Percentiles rank a stretch among this genome's conserved stretches.
phyloP scores from a whole-genome alignment of 164 flowering plant genomes.

The Vitis labrusca region DNA sequence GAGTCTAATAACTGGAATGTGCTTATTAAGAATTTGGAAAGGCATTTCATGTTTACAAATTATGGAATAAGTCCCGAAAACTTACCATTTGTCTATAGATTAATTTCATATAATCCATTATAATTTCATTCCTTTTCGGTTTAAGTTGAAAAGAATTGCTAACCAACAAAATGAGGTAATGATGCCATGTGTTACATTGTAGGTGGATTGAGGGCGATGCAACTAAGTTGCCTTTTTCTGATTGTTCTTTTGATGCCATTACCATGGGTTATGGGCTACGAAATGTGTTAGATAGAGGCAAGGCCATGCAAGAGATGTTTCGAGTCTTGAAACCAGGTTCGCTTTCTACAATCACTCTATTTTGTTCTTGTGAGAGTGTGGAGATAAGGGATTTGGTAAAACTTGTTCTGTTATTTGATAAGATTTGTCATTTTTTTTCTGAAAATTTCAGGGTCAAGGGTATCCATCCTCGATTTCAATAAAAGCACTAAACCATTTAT shows the following conservation, averaged over 20 bases:
- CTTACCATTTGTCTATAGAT: too few species aligned
- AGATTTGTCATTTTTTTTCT: not conserved
- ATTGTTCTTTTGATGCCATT: constrained; percentile 74
- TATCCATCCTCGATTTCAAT: constrained; percentile 85
- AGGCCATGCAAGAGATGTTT: constrained; percentile 63
- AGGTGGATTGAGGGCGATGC: constrained; percentile 99
- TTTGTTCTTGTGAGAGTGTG: not conserved
- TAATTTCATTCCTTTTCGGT: not conserved
- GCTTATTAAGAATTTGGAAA: not conserved
- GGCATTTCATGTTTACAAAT: not conserved
- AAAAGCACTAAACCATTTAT: constrained; percentile 50
- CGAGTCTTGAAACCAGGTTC: constrained; percentile 82
- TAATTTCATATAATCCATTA: not conserved
- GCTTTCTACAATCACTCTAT: not conserved
- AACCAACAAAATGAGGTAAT: not conserved
- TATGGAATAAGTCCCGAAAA: not conserved
- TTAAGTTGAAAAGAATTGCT: not conserved
- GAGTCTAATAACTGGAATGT: not conserved
- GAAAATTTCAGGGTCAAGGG: constrained; percentile 58
- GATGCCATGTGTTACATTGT: constrained; percentile 3
- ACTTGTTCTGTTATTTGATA: not conserved
- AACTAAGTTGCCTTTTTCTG: constrained; percentile 71
- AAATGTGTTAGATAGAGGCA: constrained; percentile 65
- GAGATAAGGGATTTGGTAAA: not conserved
- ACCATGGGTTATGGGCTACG: constrained; percentile 89